Evolutionary conservation across 306 rosid species (phyloP).

Genomic region (Neltuma alba): DNA sequence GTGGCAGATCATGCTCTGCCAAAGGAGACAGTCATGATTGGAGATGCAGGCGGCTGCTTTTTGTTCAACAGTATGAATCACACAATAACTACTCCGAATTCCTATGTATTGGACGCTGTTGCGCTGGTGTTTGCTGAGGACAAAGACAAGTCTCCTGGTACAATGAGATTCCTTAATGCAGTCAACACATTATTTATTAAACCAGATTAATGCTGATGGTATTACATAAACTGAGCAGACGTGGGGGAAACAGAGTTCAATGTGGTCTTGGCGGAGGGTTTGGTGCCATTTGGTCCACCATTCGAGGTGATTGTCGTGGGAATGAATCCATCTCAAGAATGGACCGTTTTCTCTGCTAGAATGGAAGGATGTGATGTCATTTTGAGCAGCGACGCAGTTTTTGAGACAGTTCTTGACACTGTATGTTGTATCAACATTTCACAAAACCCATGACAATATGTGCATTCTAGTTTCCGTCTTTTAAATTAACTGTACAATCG

Average conservation of each 20-base stretch:
- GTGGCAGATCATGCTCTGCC: slow-evolving; percentile 56
- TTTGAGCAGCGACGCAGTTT: slow-evolving; percentile 32
- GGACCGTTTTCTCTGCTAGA: slow-evolving; percentile 46
- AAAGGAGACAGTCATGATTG: slow-evolving; percentile 56
- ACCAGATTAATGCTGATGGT: neutral
- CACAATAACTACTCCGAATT: slow-evolving; percentile 27
- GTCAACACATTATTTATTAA: neutral
- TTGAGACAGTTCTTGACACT: slow-evolving; percentile 21
- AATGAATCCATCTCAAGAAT: neutral
- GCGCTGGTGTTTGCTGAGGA: slow-evolving; percentile 59
- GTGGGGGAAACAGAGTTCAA: slow-evolving; percentile 45
- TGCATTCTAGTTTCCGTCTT: neutral
- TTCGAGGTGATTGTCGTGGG: slow-evolving; percentile 36
- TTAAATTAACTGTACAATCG: neutral
- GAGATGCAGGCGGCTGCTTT: slow-evolving; percentile 56
- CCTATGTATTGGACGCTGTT: slow-evolving; percentile 45
- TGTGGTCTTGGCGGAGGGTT: slow-evolving; percentile 46
- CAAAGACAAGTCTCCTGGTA: slow-evolving; percentile 49
- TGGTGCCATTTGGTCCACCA: slow-evolving; percentile 40
- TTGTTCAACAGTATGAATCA: slow-evolving; percentile 36
- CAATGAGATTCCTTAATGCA: neutral
- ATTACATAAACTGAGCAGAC: slow-evolving; percentile 8
- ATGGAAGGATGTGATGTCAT: neutral
- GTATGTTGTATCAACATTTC: slow-evolving; percentile 28
- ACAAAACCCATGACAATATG: neutral